Evolutionary conservation across 2,329 filamentous ascomycete species (phyloP).

Genomic region (Cryphonectria radicalis): DNA sequence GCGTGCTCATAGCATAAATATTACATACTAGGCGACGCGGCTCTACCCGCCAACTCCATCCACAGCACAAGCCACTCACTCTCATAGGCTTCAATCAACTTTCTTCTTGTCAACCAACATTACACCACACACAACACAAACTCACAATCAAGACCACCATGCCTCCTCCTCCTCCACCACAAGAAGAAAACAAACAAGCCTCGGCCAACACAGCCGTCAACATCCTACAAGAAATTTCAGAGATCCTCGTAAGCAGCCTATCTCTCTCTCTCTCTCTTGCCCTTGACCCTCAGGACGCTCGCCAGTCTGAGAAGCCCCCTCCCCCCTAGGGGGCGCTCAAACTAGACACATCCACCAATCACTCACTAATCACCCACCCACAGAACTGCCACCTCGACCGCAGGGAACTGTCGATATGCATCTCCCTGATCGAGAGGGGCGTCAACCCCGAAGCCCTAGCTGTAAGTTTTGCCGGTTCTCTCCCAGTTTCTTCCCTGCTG

Average conservation of each 20-base stretch:
- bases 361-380: constrained; percentile 6
- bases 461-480: constrained; percentile 60
- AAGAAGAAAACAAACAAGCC: constrained; percentile 65
- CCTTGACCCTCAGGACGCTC: background rate
- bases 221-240: constrained; percentile 83
- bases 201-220: constrained; percentile 83
- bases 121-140: constrained; percentile 12
- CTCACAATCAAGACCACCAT: constrained; percentile 33
- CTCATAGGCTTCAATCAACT: background rate
- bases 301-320: background rate
- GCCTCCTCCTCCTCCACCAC: constrained; percentile 46
- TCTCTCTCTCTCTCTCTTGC: background rate
- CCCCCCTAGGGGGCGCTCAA: background rate
- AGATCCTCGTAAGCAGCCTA: constrained; percentile 69
- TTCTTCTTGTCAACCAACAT: background rate
- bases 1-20: background rate
- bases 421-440: constrained; percentile 95
- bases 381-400: constrained; percentile 95
- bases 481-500: background rate
- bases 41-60: constrained; percentile 11
- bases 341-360: background rate
- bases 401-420: constrained; percentile 89
- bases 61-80: background rate
- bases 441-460: constrained; percentile 95
- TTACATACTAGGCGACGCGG: background rate